A percentile compares a stretch with the other conserved stretches of the same genome.
Conservation (phyloP, 140 eudicot species). For the Flaveria floridana region DNA sequence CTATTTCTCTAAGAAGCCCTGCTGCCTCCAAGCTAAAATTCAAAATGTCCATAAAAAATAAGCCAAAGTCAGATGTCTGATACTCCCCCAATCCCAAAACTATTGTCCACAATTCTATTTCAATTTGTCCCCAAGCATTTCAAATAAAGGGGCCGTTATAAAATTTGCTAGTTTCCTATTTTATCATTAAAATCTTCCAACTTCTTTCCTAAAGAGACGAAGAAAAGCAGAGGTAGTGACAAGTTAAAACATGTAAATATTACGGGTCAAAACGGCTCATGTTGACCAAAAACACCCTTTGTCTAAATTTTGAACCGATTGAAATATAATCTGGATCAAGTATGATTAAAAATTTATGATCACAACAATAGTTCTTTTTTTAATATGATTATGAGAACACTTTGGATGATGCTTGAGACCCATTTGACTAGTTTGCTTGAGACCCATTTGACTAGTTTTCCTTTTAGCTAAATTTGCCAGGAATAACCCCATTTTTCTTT, state of each 20-base stretch:
- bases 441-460: background rate
- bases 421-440: background rate
- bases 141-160: background rate
- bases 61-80: slow-evolving; percentile 9
- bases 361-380: background rate
- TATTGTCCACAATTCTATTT: background rate
- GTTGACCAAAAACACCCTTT: background rate
- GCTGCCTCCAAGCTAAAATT: slow-evolving; percentile 85
- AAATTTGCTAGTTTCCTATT: background rate
- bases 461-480: background rate
- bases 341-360: background rate
- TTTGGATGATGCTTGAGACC: background rate
- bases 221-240: background rate
- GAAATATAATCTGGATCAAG: background rate
- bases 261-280: background rate
- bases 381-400: background rate
- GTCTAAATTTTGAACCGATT: background rate
- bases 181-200: background rate
- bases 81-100: background rate
- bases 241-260: background rate
- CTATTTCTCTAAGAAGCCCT: slow-evolving; percentile 85
- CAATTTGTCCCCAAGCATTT: background rate
- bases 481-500: background rate
- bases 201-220: background rate
- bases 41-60: slow-evolving; percentile 12